Base-by-base conservation (phyloP, 805 yeast species). In the Cyberlindnera mrakii region DNA sequence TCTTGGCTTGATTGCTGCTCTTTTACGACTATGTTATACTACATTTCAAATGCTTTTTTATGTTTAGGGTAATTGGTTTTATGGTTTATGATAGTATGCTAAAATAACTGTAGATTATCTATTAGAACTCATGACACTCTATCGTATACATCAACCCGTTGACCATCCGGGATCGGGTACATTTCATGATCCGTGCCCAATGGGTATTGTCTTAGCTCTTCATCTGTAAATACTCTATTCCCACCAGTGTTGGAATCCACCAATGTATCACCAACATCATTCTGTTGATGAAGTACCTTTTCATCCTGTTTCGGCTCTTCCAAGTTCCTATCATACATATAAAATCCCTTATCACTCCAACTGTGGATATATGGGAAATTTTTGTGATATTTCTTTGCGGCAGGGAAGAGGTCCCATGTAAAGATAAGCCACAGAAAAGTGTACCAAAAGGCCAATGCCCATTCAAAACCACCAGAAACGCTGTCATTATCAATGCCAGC, bases 401-500 rank as follows among this genome's bases (percentile, higher is more conserved):
- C 81, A 1, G 88, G 82, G 53, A 74, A 72, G 51, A 89, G 71
- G 59, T 91, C 97, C 46, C 76, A 71, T 2, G 84, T 66, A 60
- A 90, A 70, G 44, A 81, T 65, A 4, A 82, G 57, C 50, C 82
- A 75, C 47, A 85, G 68, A 30, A 82, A 54, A 3, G 95, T 93
- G 58, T 85, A 90, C 79, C 86, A 81, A 63, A 81, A 90, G n/a
- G 91, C 80, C 35, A 90, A 63, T 3, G 80, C 58, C 98, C 98
- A 91, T 64, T 91, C 98, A 58, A 84, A 78, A 32, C 64, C 55
- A 7, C 64, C 54, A 23, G 70, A 68, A 1, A 44, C 41, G 19
- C 51, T 52, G 19, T 62, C 45, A 11, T 60, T 58, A 59, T 58
- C 55, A 40, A 65, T 57, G 3, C 62, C 70, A n/a, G 78, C 88